These are phyloP conservation scores for Saturnispora serradocipensis DNA, from an alignment of 805 yeast species.

Conservation along the genomic window DNA sequence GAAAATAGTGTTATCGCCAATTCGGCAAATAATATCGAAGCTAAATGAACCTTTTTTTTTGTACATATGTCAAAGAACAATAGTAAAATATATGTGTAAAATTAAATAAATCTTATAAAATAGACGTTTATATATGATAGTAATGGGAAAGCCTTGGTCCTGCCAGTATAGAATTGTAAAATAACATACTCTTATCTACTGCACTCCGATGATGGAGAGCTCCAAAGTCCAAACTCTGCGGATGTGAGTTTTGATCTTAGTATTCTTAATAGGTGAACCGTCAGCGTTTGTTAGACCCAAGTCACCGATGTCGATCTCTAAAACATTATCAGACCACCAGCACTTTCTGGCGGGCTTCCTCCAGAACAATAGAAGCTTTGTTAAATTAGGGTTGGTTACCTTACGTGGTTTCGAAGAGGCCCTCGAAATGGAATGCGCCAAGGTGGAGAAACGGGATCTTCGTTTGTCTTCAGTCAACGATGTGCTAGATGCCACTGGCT, in stretches of 20 bases:
- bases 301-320: constrained; percentile 34
- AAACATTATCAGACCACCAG: constrained; percentile 81
- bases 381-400: constrained; percentile 27
- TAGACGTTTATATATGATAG: not conserved
- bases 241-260: constrained; percentile 63
- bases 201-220: constrained; percentile 80
- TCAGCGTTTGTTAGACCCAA: constrained; percentile 19
- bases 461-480: constrained; percentile 16
- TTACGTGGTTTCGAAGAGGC: constrained; percentile 28
- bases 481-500: constrained; percentile 16
- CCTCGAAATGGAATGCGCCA: constrained; percentile 51
- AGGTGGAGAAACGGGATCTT: constrained; percentile 43
- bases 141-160: not conserved
- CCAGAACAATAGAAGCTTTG: constrained; percentile 84
- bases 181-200: constrained; percentile 21
- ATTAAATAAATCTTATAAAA: not conserved
- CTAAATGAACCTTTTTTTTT: not conserved
- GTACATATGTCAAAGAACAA: not conserved
- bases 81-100: not conserved
- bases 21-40: not conserved
- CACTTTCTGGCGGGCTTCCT: constrained; percentile 97
- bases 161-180: not conserved
- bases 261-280: constrained; percentile 26
- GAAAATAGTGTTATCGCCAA: not conserved
- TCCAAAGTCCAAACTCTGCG: constrained; percentile 97